Evolutionary conservation across 2,329 filamentous ascomycete genomes (phyloP), one percentile per base, ranked within the genome.

Genomic region (Sarocladium brachiariae): DNA sequence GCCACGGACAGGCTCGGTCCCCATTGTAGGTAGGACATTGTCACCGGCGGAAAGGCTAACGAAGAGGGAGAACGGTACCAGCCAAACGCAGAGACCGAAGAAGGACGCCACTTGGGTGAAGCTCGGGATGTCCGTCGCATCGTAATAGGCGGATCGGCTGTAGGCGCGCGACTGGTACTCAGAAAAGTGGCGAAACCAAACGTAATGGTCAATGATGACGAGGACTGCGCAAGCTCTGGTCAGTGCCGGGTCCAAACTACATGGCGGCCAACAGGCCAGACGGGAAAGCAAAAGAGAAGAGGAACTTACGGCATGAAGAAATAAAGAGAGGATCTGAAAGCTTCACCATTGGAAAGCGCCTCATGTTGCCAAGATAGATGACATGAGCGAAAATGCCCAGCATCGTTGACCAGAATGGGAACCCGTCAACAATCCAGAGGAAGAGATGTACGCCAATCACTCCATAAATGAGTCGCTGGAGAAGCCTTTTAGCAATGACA

Each of bases 81-180:
- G 77, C 93, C 93, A 99, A 0, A 99, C 91, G 61, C 91, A 96
- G 2, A 99, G 74, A 0, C 93, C 93, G 63, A 99, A 99, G 69
- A 93, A 99, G 0, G 89, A 92, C 0, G 93, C 90, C 39, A 97
- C 93, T 71, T 97, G 89, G 16, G 89, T 91, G 66, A 99, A 99
- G 33, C 80, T 85, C 0, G 93, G 93, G 39, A 89, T 64, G 49
- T 81, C 69, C 51, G 74, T 71, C 52, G 75, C 72, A 56, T 88
- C 81, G 63, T 86, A 84, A 63, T 80, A 76, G 50, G 81, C 78
- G 3, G 76, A 73, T 60, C 78, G 74, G 51, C 76, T 69, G 67
- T 84, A 81, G 2, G 81, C 73, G 50, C 68, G 69, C 45, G 77
- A 67, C 55, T 84, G 78, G 51, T 77, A 74, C 51, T 75, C 70